Base-by-base conservation (phyloP, 2,329 filamentous ascomycete species). In the Nothomitra cinnamomea region DNA sequence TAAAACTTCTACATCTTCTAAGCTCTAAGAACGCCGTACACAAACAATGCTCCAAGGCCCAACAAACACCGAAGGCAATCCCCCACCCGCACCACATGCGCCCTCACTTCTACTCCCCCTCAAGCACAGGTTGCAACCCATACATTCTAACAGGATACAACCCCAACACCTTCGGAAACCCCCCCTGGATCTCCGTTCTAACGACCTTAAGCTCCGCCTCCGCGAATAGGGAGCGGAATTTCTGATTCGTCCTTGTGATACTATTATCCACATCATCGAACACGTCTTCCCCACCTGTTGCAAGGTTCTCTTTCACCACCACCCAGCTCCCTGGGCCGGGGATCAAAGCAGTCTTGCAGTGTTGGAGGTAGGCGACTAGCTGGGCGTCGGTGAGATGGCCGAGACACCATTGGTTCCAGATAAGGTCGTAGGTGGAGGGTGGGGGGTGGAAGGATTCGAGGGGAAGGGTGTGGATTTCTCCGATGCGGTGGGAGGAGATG, bases 391-490 rank as follows among this genome's bases (percentile, higher is more conserved):
- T 87, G 53, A 95, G 70, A 65, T 95, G 83, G 22, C 86, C 84
- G 6, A 90, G 67, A 66, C 88, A 95, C 88, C 89, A 95, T 66
- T 95, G 89, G 52, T 78, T 83, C 86, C 87, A 95, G 56, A 95
- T 80, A 47, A 95, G 66, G 63, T 89, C 83, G 66, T 95, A 95
- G 50, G 68, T 64, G 3, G 25, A 12, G n/a, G 13, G 17, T 22
- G 24, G 1, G 24, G 42, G 4, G 38, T 61, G 68, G 0, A 74
- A 94, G 25, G 76, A 73, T 65, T 94, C 83, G 1, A 94, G 69
- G 0, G 87, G 86, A 1, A 82, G 68, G 58, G 84, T 87, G 67
- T 79, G 83, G 17, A 94, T 74, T 21, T 73, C 68, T 1, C 83
- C 83, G 1, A 78, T 65, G 42, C 73, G 75, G 1, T 71, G 74